These are phyloP conservation scores for Colletotrichum graminicola DNA, from an alignment of 2,329 filamentous ascomycete species.

Conservation along the genomic window DNA sequence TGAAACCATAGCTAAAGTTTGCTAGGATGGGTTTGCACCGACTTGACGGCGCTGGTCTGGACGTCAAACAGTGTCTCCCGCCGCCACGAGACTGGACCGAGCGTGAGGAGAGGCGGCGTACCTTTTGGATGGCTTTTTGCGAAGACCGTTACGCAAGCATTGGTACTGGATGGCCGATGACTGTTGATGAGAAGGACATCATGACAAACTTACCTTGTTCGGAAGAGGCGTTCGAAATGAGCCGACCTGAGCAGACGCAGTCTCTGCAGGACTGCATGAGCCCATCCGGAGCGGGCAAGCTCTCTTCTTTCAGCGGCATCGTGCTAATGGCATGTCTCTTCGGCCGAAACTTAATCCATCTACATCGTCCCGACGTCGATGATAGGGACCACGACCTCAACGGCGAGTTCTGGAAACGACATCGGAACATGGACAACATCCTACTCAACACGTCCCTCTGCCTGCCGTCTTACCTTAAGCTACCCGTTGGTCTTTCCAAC, in stretches of 20 bases:
- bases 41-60: slow-evolving; percentile 82
- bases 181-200: slow-evolving; percentile 91
- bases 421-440: slow-evolving; percentile 89
- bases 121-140: slow-evolving; percentile 95
- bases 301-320: slow-evolving; percentile 84
- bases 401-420: slow-evolving; percentile 95
- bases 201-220: slow-evolving; percentile 85
- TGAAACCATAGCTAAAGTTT: not conserved
- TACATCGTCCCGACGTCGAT: slow-evolving; percentile 86
- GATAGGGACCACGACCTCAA: slow-evolving; percentile 90
- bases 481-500: slow-evolving; percentile 80
- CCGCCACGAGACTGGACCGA: slow-evolving; percentile 95
- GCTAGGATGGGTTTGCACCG: slow-evolving; percentile 91
- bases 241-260: slow-evolving; percentile 78
- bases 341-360: slow-evolving; percentile 89
- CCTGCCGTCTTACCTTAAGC: slow-evolving; percentile 82
- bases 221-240: slow-evolving; percentile 87
- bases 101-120: slow-evolving; percentile 87
- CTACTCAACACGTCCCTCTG: slow-evolving; percentile 88
- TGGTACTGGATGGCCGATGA: slow-evolving; percentile 97
- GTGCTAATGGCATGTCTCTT: slow-evolving; percentile 90
- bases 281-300: slow-evolving; percentile 76
- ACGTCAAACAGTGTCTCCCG: slow-evolving; percentile 92
- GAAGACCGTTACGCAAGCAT: slow-evolving; percentile 94
- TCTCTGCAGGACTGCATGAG: slow-evolving; percentile 78